Conservation (phyloP, 2,329 filamentous ascomycete species). For the Trichoderma atrobrunneum region DNA sequence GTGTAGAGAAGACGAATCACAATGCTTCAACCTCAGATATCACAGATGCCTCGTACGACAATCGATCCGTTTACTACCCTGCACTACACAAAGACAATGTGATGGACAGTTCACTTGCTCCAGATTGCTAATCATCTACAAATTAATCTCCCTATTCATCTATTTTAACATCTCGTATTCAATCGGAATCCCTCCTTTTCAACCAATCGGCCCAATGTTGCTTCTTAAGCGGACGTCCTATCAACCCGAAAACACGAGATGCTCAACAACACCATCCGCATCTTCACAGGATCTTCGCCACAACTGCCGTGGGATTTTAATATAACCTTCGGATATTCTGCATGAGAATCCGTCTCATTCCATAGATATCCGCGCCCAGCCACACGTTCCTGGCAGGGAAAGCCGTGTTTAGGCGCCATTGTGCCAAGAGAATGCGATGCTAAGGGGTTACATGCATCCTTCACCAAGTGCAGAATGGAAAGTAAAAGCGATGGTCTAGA, state of each 20-base stretch:
- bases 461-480: not conserved
- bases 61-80: not conserved
- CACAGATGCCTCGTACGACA: not conserved
- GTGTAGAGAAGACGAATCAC: not conserved
- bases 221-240: not conserved
- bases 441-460: not conserved
- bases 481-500: not conserved
- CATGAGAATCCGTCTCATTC: not conserved
- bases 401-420: not conserved
- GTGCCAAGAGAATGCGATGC: not conserved
- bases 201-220: not conserved
- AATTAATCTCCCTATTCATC: not conserved
- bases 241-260: not conserved
- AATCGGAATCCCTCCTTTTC: not conserved
- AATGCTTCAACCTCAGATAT: not conserved
- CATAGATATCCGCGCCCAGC: not conserved
- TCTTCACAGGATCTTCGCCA: not conserved
- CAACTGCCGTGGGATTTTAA: not conserved
- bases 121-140: not conserved
- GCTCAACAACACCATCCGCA: accelerated
- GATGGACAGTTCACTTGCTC: not conserved
- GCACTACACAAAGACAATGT: not conserved
- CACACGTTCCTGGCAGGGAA: not conserved
- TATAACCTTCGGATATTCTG: not conserved
- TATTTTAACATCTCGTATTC: not conserved